A percentile compares a stretch with the other conserved stretches of the same genome.
These are phyloP conservation scores for Fusarium tanahbumbuense DNA, from an alignment of 2,329 filamentous ascomycete genomes.

Conservation along the genomic window DNA sequence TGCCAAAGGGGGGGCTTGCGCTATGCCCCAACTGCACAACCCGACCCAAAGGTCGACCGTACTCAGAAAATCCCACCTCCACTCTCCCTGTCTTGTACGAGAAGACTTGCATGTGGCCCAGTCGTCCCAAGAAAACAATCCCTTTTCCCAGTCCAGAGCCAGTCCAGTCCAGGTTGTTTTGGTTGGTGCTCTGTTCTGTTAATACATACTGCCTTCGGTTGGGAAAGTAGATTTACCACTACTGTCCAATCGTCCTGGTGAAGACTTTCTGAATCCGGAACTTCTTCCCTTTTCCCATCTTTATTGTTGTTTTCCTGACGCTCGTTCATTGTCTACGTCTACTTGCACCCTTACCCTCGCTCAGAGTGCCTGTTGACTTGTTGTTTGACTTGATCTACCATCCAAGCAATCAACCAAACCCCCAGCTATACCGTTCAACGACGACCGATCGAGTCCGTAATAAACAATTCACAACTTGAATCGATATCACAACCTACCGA, in stretches of 20 bases:
- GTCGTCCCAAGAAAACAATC: conserved; percentile 47
- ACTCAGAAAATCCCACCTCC: conserved; percentile 24
- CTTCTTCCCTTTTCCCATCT: conserved; percentile 26
- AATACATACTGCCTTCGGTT: conserved; percentile 27
- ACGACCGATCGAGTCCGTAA: conserved; percentile 20
- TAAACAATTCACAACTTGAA: conserved; percentile 10
- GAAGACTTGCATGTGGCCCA: conserved; percentile 40
- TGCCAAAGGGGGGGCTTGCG: conserved; percentile 29
- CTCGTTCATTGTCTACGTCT: conserved; percentile 45
- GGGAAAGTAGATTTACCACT: conserved; percentile 34
- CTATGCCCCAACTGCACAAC: conserved; percentile 30
- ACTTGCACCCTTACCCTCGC: conserved; percentile 37
- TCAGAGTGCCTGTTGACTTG: conserved; percentile 35
- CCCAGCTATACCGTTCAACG: conserved; percentile 4
- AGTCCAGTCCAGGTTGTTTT: conserved; percentile 34
- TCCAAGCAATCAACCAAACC: conserved; percentile 7
- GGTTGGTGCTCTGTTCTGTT: conserved; percentile 40
- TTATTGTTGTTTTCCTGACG: conserved; percentile 35
- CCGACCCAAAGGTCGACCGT: conserved; percentile 23
- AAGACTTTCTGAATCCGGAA: conserved; percentile 37
- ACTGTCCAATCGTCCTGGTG: conserved; percentile 35
- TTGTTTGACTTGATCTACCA: conserved; percentile 5
- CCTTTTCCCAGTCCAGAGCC: conserved; percentile 43
- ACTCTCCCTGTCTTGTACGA: conserved; percentile 27
- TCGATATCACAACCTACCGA: conserved; percentile 25